Conservation (phyloP, 2,329 filamentous ascomycete species). For the Hawksworthiomyces lignivorus region DNA sequence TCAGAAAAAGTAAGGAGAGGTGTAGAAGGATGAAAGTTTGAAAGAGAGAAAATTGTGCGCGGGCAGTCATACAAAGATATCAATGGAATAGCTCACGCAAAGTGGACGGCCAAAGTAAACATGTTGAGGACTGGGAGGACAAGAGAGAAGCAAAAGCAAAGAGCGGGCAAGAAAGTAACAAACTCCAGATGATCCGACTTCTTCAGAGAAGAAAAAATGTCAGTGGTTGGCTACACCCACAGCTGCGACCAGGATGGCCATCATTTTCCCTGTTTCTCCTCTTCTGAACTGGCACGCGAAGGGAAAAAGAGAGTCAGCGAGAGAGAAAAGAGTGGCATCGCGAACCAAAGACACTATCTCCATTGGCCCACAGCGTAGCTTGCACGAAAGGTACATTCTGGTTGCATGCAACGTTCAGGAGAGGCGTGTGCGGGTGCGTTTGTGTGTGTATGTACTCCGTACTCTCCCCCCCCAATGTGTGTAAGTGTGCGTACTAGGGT, state of each 20-base stretch:
- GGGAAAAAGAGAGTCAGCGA: background rate
- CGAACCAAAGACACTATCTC: conserved; percentile 1
- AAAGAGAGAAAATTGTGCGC: background rate
- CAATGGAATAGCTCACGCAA: background rate
- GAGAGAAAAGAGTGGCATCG: conserved; percentile 10
- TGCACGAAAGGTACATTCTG: too few species aligned
- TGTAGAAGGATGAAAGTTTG: conserved; percentile 5
- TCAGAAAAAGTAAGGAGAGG: conserved; percentile 8
- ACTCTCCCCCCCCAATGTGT: too few species aligned
- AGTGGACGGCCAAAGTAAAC: background rate
- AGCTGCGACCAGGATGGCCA: conserved; percentile 1
- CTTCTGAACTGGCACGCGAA: conserved; percentile 9
- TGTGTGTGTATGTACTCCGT: too few species aligned
- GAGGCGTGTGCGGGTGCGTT: background rate
- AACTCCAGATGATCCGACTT: too few species aligned
- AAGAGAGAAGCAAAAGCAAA: background rate
- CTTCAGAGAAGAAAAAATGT: background rate
- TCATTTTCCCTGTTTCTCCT: too few species aligned
- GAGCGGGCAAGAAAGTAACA: background rate
- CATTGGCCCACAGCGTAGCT: conserved; percentile 5
- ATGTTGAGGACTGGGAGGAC: background rate
- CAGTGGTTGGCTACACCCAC: conserved; percentile 3
- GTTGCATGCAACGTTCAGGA: conserved; percentile 11
- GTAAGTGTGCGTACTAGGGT: too few species aligned
- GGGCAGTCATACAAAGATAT: conserved; percentile 10